Percentiles rank a stretch among this genome's conserved stretches.
Conservation (phyloP, 805 yeast species). For the Scheffersomyces ergatensis region DNA sequence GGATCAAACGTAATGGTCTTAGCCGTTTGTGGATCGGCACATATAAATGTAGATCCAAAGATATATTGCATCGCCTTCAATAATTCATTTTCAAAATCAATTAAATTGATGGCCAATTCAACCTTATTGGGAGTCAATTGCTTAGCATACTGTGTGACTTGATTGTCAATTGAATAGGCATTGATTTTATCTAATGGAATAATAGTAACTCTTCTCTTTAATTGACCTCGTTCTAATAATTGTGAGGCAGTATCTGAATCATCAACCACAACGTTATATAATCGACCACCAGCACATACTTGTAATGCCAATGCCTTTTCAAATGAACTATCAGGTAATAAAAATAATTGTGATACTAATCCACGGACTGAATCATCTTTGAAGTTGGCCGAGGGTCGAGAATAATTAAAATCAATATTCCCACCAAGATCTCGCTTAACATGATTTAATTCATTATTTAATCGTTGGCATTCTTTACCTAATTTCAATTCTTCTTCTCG, state of each 20-base stretch:
- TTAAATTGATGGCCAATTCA: constrained; percentile 80
- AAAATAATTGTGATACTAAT: constrained; percentile 81
- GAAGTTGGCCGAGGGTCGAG: constrained; percentile 62
- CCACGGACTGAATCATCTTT: constrained; percentile 71
- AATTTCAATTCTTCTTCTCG: constrained; percentile 45
- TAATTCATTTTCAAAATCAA: constrained; percentile 71
- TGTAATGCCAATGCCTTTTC: constrained; percentile 81
- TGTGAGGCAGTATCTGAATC: constrained; percentile 82
- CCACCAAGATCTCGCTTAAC: constrained; percentile 59
- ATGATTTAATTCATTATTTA: constrained; percentile 48
- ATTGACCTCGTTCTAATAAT: constrained; percentile 71
- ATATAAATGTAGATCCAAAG: constrained; percentile 86
- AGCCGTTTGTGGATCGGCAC: constrained; percentile 86
- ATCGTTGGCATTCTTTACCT: constrained; percentile 40
- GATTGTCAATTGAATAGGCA: constrained; percentile 52
- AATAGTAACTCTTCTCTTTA: constrained; percentile 81
- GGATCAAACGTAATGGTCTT: constrained; percentile 86
- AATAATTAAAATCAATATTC: constrained; percentile 72
- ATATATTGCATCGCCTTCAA: constrained; percentile 84
- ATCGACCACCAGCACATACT: constrained; percentile 88
- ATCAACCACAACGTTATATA: constrained; percentile 90
- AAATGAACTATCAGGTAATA: constrained; percentile 51
- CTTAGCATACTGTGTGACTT: constrained; percentile 64
- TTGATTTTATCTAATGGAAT: constrained; percentile 87
- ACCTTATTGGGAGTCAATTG: constrained; percentile 79